These are phyloP conservation scores for Aureobasidium sp. DNA, from an alignment of 2,329 filamentous ascomycete genomes.

Conservation along the genomic window DNA sequence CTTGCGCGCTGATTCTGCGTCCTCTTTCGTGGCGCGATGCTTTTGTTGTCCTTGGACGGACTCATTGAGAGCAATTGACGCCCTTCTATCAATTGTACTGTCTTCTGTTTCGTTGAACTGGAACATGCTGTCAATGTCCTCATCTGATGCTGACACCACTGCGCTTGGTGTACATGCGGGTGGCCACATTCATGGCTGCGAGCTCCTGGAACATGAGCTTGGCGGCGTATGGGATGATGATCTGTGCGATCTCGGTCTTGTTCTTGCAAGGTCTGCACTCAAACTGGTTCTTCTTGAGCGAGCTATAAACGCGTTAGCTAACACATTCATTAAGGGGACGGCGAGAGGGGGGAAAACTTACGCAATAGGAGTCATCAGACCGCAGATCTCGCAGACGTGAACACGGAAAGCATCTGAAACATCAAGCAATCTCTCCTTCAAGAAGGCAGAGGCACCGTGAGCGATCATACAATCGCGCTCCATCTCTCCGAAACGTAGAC, in stretches of 20 bases:
- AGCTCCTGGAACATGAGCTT: conserved; percentile 98
- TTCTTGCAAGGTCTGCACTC: conserved; percentile 98
- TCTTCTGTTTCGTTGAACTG: neutral
- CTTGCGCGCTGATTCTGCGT: neutral
- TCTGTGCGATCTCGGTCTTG: conserved; percentile 96
- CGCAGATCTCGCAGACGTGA: conserved; percentile 97
- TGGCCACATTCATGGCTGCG: conserved; percentile 96
- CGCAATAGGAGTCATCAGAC: conserved; percentile 98
- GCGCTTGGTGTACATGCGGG: conserved; percentile 75
- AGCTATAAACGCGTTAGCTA: conserved; percentile 19
- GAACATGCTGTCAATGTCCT: neutral
- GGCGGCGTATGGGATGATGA: conserved; percentile 95
- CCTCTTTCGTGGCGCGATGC: neutral
- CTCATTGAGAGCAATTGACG: neutral
- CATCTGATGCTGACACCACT: conserved; percentile 12
- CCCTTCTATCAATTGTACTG: neutral
- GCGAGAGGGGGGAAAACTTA: conserved; percentile 47
- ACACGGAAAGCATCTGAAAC: conserved; percentile 97
- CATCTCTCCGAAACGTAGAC: conserved; percentile 99
- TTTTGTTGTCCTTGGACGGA: neutral
- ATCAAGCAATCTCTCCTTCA: conserved; percentile 95
- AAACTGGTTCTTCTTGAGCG: conserved; percentile 84
- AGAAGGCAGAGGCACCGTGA: conserved; percentile 92
- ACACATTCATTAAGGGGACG: conserved; percentile 19
- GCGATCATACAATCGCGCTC: conserved; percentile 99